Evolutionary conservation across 1,284 basidiomycete genomes (phyloP).

Genomic region (Ustilago esculenta): DNA sequence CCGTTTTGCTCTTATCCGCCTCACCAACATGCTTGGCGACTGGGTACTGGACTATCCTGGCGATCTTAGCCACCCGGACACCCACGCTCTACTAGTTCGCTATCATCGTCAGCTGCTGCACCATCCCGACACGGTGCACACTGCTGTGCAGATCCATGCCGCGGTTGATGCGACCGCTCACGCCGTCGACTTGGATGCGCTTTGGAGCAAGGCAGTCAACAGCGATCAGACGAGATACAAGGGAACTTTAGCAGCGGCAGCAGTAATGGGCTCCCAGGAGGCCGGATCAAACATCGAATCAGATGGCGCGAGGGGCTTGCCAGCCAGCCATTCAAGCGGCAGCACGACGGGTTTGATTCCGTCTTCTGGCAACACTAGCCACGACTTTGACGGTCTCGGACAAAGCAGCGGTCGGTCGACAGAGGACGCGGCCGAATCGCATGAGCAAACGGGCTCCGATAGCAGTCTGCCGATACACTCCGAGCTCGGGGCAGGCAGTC

Average conservation of each 20-base stretch:
- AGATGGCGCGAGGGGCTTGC: constrained; percentile 1
- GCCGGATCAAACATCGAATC: background rate
- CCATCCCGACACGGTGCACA: constrained; percentile 50
- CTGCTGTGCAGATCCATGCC: constrained; percentile 40
- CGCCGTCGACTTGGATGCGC: constrained; percentile 53
- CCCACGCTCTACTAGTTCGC: constrained; percentile 40
- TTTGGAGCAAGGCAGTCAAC: constrained; percentile 57
- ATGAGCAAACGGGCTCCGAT: constrained; percentile 32
- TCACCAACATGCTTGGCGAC: constrained; percentile 57
- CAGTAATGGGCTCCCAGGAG: background rate
- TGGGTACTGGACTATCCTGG: constrained; percentile 64
- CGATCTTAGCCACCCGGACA: constrained; percentile 54
- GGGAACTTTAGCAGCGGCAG: constrained; percentile 6
- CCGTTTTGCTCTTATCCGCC: constrained; percentile 55
- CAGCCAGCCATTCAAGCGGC: constrained; percentile 20
- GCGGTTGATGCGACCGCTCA: constrained; percentile 41
- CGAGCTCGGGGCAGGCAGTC: constrained; percentile 9
- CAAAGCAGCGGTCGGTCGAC: background rate
- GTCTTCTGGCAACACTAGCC: constrained; percentile 30
- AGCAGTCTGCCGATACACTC: constrained; percentile 26
- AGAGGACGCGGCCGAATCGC: constrained; percentile 7
- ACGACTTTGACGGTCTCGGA: constrained; percentile 16
- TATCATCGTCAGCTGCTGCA: constrained; percentile 48
- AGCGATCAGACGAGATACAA: constrained; percentile 38
- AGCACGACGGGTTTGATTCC: constrained; percentile 9